Evolutionary conservation across 202 grass and related monocot genomes (phyloP).

Genomic region (Thinopyrum obtusiflorum): DNA sequence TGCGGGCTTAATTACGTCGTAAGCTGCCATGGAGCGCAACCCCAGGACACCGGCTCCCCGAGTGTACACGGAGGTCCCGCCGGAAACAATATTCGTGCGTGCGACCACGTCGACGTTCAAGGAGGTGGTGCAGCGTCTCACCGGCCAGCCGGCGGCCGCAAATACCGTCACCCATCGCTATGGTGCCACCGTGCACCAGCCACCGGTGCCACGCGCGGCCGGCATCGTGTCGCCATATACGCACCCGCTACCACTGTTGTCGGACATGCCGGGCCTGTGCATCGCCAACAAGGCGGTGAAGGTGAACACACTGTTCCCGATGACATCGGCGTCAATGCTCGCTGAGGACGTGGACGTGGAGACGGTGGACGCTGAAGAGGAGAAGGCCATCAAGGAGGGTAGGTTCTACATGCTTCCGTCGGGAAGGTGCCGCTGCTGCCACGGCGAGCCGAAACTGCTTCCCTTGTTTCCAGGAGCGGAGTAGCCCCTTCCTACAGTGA

Average conservation of each 20-base stretch:
- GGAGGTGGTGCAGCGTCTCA: slow-evolving; percentile 58
- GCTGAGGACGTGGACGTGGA: neutral
- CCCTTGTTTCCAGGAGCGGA: slow-evolving; percentile 37
- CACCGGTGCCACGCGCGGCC: slow-evolving; percentile 2
- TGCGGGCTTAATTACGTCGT: neutral
- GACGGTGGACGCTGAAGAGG: slow-evolving; percentile 32
- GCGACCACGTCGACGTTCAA: slow-evolving; percentile 41
- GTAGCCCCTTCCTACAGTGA: slow-evolving; percentile 24
- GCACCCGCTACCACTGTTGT: neutral
- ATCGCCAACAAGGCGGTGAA: slow-evolving; percentile 1
- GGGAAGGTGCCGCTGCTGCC: neutral
- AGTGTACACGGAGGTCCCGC: neutral
- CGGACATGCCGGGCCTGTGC: neutral
- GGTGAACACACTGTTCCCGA: neutral
- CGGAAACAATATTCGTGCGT: slow-evolving; percentile 32
- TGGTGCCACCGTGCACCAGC: slow-evolving; percentile 3
- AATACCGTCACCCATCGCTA: neutral
- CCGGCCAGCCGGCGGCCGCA: slow-evolving; percentile 10
- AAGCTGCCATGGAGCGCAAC: slow-evolving; percentile 35
- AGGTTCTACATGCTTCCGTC: slow-evolving; percentile 38
- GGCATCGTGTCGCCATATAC: neutral
- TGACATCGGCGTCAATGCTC: neutral
- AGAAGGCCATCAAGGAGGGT: slow-evolving; percentile 37
- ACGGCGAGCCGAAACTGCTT: slow-evolving; percentile 42
- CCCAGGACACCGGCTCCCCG: neutral